Conservation (phyloP, 768 basidiomycete genomes). For the Mrakia blollopis region DNA sequence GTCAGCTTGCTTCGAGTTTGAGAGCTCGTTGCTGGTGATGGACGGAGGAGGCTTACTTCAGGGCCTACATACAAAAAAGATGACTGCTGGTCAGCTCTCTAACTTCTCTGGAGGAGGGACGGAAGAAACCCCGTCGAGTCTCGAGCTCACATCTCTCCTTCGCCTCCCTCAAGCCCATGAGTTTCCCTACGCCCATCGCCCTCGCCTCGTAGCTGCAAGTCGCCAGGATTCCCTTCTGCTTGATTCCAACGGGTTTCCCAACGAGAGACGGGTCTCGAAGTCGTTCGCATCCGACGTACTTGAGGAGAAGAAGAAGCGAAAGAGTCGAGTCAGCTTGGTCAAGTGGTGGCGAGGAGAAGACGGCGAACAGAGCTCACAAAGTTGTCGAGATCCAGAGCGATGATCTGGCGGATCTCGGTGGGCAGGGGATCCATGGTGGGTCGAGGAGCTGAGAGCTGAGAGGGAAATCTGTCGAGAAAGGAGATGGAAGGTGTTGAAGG, state of each 20-base stretch:
- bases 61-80: neutral
- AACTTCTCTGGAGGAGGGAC: neutral
- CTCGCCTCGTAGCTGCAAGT: conserved; percentile 37
- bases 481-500: too few relatives aligned
- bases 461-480: too few relatives aligned
- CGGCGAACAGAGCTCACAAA: conserved; percentile 32
- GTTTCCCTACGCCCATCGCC: conserved; percentile 36
- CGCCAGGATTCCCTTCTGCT: conserved; percentile 36
- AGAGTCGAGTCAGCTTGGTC: neutral
- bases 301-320: neutral
- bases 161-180: conserved; percentile 34
- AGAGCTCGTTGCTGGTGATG: too few relatives aligned
- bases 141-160: conserved; percentile 22
- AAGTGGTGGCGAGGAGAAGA: neutral
- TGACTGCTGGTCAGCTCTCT: neutral
- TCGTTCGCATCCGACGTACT: conserved; percentile 33
- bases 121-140: too few relatives aligned
- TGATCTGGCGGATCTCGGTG: conserved; percentile 26
- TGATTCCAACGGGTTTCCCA: conserved; percentile 36
- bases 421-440: neutral
- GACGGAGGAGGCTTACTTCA: neutral
- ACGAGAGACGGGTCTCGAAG: conserved; percentile 33
- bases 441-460: too few relatives aligned
- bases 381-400: conserved; percentile 36
- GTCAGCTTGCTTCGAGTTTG: too few relatives aligned